Evolutionary conservation across 257 asterid species (phyloP).

Genomic region (Jacaranda mimosifolia): DNA sequence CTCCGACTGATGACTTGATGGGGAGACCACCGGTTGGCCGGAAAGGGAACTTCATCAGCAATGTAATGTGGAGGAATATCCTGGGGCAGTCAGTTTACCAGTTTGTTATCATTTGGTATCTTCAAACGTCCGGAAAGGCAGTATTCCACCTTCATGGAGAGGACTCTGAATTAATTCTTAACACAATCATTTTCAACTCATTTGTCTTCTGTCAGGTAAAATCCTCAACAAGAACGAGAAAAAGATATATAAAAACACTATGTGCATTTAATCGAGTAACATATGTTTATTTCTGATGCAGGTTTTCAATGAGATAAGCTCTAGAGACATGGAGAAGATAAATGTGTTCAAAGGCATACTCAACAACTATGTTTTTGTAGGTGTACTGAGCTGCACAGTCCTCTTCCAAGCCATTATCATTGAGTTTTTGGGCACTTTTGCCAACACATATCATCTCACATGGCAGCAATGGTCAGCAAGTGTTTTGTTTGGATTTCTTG

Average conservation of each 20-base stretch:
- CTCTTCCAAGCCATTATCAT: conserved; percentile 81
- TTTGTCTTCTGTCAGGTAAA: conserved; percentile 93
- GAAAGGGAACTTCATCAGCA: conserved; percentile 91
- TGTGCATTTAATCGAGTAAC: not conserved
- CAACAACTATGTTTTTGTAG: conserved; percentile 77
- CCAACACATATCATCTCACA: conserved; percentile 83
- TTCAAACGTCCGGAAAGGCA: conserved; percentile 78
- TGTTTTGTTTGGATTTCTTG: conserved; percentile 76
- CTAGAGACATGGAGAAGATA: conserved; percentile 93
- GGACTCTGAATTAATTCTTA: conserved; percentile 72
- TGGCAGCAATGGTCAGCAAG: conserved; percentile 79
- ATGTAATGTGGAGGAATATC: conserved; percentile 95
- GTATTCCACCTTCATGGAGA: conserved; percentile 70
- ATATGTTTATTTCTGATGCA: conserved; percentile 40
- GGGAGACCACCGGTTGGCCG: conserved; percentile 85
- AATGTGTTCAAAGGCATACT: conserved; percentile 86
- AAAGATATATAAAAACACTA: not conserved
- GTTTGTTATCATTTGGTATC: conserved; percentile 86
- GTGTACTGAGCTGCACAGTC: conserved; percentile 76
- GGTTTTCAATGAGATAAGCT: conserved; percentile 95
- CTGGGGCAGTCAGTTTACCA: conserved; percentile 91
- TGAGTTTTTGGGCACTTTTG: conserved; percentile 83
- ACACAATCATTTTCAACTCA: conserved; percentile 89
- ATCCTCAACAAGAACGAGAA: not conserved
- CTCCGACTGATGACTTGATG: conserved; percentile 88